phyloP scores from a whole-genome alignment of 148 eudicot species.

The Rhododendron kiyosumense region DNA sequence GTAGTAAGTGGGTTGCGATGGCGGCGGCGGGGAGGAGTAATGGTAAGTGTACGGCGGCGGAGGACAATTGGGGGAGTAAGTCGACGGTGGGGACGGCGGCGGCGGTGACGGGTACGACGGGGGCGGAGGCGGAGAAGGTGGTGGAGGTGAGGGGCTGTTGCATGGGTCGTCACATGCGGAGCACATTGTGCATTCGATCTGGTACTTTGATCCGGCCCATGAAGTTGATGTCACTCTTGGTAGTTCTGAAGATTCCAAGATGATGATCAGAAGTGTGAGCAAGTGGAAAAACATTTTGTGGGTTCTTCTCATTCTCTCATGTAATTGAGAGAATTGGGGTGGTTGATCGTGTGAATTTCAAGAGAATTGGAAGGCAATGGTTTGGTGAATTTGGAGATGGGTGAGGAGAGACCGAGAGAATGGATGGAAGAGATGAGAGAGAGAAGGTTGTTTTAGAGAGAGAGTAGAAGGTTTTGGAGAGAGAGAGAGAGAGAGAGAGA shows the following conservation, averaged over 20 bases:
- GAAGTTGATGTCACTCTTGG: conserved; percentile 16
- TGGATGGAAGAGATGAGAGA: too few species aligned
- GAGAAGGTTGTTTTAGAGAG: neutral
- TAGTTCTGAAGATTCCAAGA: neutral
- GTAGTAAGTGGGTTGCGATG: neutral
- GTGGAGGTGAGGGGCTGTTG: conserved; percentile 13
- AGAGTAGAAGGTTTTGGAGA: neutral
- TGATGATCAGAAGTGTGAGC: neutral
- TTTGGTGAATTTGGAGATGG: neutral
- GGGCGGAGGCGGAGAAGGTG: conserved; percentile 20
- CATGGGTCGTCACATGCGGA: conserved; percentile 39
- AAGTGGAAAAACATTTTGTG: neutral
- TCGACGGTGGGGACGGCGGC: conserved; percentile 9
- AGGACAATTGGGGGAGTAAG: conserved; percentile 21
- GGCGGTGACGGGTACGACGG: conserved; percentile 20
- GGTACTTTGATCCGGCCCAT: conserved; percentile 47
- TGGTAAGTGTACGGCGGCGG: conserved; percentile 29
- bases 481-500: conserved; percentile 1
- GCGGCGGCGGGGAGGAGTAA: conserved; percentile 15
- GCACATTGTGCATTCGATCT: conserved; percentile 62
- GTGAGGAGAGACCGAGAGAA: neutral
- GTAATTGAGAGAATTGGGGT: neutral
- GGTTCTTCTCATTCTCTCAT: conserved; percentile 1
- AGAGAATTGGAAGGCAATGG: neutral
- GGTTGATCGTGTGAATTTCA: neutral